Base-by-base conservation (phyloP, 306 rosid genomes). In the Glycine soja region DNA sequence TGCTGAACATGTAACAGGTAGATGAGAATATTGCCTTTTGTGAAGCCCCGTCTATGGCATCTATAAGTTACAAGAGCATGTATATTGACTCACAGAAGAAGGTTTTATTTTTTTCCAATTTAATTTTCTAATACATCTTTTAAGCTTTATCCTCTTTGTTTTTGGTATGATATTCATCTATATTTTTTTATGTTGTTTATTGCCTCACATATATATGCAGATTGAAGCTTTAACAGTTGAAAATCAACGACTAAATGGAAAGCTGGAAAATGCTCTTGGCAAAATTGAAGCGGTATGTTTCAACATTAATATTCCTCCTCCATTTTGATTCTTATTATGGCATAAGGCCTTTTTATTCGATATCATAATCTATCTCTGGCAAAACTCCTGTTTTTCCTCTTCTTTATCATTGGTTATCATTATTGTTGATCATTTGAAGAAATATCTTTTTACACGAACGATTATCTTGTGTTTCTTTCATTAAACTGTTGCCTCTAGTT, bases 221-320 rank as follows among this genome's bases (percentile, higher is more conserved):
- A 58, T 85, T 78, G 91, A 90, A 72, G 85, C 78, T 71, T 74
- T 91, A 64, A 77, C 75, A 50, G 78, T 78, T 10, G 92, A 89
- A 77, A 90, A 88, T 73, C 70, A 2, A 7, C 77, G 71, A 85
- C 92, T 92, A 66, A 19, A 80, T 42, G 78, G 36, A 67, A 87
- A 92, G 84, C 74, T 91, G 64, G 89, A 85, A 84, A 77, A 48
- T 72, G 91, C 92, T 72, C 83, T 82, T 43, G 85, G 85, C 40
- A 92, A 90, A 88, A 42, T 86, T 75, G 94, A 92, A 90, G 87
- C 84, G 84, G 98, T 94, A 92, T 74, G 92, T 59, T 46, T 40
- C 63, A 48, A 15, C 47, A 11, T 48, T 67, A 73, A 51, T 36
- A 42, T 14, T 71, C 43, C 34, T 53, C 58, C 30, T 24, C 30